Percentiles rank a stretch among this genome's conserved stretches.
Evolutionary conservation across 495 filamentous ascomycete species (phyloP).

Genomic region (Polyplosphaeria fusca): DNA sequence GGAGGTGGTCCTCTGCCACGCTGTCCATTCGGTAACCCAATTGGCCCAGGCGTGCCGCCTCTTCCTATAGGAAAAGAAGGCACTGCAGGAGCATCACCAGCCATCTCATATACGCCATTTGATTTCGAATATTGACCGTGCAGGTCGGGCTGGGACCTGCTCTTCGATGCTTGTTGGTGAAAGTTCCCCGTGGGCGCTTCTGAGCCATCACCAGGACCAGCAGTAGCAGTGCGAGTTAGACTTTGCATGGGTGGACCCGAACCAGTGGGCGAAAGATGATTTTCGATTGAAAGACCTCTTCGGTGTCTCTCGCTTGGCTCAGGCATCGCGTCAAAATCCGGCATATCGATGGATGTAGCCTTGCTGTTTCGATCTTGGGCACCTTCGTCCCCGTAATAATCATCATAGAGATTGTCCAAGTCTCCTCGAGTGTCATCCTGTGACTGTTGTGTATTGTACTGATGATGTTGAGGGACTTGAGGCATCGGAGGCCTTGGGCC

Average conservation of each 20-base stretch:
- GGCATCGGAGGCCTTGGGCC: conserved; percentile 39
- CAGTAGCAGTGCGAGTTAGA: background rate
- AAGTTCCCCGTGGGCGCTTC: conserved; percentile 42
- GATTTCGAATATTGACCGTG: conserved; percentile 41
- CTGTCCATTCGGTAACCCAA: conserved; percentile 37
- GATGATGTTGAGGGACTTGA: conserved; percentile 15
- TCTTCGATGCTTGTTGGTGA: conserved; percentile 45
- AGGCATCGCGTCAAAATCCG: conserved; percentile 70
- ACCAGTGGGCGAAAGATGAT: conserved; percentile 43
- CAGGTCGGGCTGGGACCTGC: conserved; percentile 67
- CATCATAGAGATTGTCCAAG: conserved; percentile 52
- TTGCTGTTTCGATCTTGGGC: conserved; percentile 14
- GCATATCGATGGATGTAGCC: conserved; percentile 53
- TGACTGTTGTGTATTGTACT: conserved; percentile 13
- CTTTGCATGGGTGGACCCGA: conserved; percentile 4
- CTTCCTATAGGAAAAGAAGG: conserved; percentile 48
- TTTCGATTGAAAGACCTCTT: conserved; percentile 45
- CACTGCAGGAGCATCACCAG: conserved; percentile 49
- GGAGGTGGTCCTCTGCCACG: conserved; percentile 33
- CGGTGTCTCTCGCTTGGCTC: conserved; percentile 36
- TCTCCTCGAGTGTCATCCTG: conserved; percentile 18
- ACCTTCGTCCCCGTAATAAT: conserved; percentile 48
- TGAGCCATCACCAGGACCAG: background rate
- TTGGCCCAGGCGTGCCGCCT: conserved; percentile 1
- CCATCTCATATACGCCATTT: conserved; percentile 66